phyloP scores from a whole-genome alignment of 306 rosid genomes.

The Vigna angularis region DNA sequence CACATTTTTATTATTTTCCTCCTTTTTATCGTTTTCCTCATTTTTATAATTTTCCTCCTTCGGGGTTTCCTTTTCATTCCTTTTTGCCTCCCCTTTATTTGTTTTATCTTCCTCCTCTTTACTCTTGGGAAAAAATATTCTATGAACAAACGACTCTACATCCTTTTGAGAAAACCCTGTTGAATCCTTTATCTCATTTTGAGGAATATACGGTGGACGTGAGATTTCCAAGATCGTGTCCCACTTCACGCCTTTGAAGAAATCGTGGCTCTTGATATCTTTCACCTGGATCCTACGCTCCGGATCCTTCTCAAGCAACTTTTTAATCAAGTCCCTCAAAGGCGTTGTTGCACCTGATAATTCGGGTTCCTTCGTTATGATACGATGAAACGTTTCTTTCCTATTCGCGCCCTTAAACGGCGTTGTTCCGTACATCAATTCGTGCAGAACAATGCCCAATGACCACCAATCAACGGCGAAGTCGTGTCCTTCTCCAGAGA shows the following conservation, averaged over 20 bases:
- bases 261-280: conserved; percentile 73
- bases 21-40: conserved; percentile 17
- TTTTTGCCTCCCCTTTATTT: neutral
- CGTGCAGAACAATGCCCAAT: conserved; percentile 72
- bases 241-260: conserved; percentile 68
- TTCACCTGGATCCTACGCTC: conserved; percentile 60
- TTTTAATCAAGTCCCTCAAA: conserved; percentile 65
- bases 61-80: neutral
- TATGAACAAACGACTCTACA: conserved; percentile 68
- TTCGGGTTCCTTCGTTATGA: conserved; percentile 55
- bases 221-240: conserved; percentile 56
- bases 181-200: conserved; percentile 44
- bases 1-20: conserved; percentile 1
- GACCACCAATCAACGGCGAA: conserved; percentile 98
- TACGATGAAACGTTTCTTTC: conserved; percentile 77
- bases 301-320: conserved; percentile 71
- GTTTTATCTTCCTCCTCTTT: neutral
- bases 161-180: conserved; percentile 47
- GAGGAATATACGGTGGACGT: conserved; percentile 83
- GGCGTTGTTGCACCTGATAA: conserved; percentile 61
- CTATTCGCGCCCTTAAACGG: conserved; percentile 74
- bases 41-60: neutral
- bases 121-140: conserved; percentile 52
- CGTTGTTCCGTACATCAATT: conserved; percentile 76
- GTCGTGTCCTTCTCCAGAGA: conserved; percentile 73